These are phyloP conservation scores for Eucalyptus paniculata DNA, from an alignment of 345 rosid species.

Conservation along the genomic window DNA sequence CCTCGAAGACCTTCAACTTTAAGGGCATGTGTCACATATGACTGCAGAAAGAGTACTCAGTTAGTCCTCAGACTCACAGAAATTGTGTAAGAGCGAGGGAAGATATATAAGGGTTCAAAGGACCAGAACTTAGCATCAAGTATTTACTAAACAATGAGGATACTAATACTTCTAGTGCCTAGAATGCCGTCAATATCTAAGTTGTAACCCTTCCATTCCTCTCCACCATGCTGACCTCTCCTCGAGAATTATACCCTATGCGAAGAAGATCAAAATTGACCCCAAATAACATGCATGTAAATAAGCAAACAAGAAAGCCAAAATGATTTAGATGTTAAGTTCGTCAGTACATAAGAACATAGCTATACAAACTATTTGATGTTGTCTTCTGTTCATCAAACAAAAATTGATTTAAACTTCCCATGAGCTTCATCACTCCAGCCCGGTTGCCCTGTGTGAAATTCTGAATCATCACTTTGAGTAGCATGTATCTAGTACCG, in stretches of 20 bases:
- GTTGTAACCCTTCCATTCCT: background rate
- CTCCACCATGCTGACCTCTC: background rate
- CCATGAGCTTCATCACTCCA: background rate
- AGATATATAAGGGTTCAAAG: background rate
- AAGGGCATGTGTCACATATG: slow-evolving; percentile 70
- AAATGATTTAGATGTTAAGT: background rate
- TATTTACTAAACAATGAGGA: background rate
- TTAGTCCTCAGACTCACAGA: background rate
- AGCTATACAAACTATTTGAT: background rate
- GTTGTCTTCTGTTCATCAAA: background rate
- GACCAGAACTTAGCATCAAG: background rate
- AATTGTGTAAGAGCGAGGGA: background rate
- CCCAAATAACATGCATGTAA: background rate
- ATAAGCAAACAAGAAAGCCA: background rate
- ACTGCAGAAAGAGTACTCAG: slow-evolving; percentile 21
- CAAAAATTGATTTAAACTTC: background rate
- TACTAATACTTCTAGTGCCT: background rate
- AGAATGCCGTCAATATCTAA: background rate
- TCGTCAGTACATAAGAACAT: background rate
- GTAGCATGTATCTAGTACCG: background rate
- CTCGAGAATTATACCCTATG: background rate
- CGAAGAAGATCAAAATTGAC: background rate
- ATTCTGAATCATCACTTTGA: background rate
- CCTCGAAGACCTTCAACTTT: slow-evolving; percentile 85
- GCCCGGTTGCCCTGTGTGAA: background rate